Base-by-base conservation (phyloP, 352 stramenopile species). In the Aphanomyces cochlioides region DNA sequence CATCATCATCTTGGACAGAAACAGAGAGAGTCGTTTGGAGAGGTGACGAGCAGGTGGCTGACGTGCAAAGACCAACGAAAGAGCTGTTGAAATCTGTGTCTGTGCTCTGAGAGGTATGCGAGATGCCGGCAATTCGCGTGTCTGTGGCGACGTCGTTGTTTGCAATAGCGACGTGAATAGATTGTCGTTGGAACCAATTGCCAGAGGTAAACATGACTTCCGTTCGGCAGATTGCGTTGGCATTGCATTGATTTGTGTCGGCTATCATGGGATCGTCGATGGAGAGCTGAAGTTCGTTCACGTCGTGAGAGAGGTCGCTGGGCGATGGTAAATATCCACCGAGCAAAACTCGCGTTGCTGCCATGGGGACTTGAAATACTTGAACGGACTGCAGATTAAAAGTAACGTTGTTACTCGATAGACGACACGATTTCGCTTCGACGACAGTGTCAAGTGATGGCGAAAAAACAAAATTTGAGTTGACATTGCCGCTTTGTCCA, bases 201-300 rank as follows among this genome's bases (percentile, higher is more conserved):
- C 79, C 78, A 12, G 82, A 86, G 3, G 79, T 89, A 40, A 90
- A 89, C 5, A 85, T 34, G 3, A 90, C 37, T 43, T 92, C 84
- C 19, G 72, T 73, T 1, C 84, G 84, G 58, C 82, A 92, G 38
- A 92, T 73, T 0, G 54, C 50, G 5, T 74, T 87, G 1, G 34
- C 45, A 3, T 86, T 72, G 63, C 82, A 90, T 4, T 78, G 65
- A 1, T 45, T 13, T 4, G 54, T 57, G 34, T 67, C 45, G 28
- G 78, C 66, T 38, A 56, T 43, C 1, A 76, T 72, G 28, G 73
- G 53, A 60, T 72, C 72, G 53, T 4, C 64, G 3, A 82, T 41
- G 0, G 58, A 53, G 13, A 85, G 74, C 8, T 75, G 37, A 17
- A 92, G 77, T 70, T 90, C 78, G 47, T 87, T 92, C 45, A 80